These are phyloP conservation scores for Eucalyptus regnans DNA, from an alignment of 345 rosid species.

Conservation along the genomic window DNA sequence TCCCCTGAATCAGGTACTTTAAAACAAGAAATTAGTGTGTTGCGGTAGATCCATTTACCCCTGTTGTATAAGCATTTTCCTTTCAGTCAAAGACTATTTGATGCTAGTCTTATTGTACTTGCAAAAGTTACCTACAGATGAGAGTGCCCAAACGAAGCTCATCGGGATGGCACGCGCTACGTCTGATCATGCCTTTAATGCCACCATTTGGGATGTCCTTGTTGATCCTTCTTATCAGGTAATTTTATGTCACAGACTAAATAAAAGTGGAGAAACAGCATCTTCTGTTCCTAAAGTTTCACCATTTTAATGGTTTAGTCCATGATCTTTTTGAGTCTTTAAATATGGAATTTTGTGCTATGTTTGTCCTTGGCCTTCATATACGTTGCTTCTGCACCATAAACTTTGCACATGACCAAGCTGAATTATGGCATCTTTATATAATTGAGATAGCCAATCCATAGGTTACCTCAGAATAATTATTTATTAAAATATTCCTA, in stretches of 20 bases:
- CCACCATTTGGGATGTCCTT: slow-evolving; percentile 98
- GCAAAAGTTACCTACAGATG: slow-evolving; percentile 96
- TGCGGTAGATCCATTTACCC: neutral
- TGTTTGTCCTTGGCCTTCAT: neutral
- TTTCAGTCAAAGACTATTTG: slow-evolving; percentile 32
- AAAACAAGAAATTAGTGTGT: neutral
- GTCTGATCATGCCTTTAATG: slow-evolving; percentile 96
- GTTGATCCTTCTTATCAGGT: slow-evolving; percentile 98
- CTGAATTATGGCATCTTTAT: neutral
- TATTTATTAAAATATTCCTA: neutral
- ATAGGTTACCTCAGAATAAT: neutral
- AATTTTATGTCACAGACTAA: neutral
- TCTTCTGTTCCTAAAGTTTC: neutral
- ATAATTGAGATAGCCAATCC: neutral
- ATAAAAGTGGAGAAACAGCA: neutral
- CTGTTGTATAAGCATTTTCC: neutral
- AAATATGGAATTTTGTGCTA: neutral
- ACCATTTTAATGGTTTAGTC: neutral
- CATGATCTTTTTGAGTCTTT: neutral
- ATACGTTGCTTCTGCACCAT: neutral
- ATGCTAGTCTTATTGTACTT: slow-evolving; percentile 86
- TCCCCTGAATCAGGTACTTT: slow-evolving; percentile 54
- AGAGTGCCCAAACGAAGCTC: slow-evolving; percentile 49
- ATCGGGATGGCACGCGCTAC: slow-evolving; percentile 99
- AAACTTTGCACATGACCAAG: neutral